A percentile compares a stretch with the other conserved stretches of the same genome.
phyloP scores from a whole-genome alignment of 2,329 filamentous ascomycete genomes.

The Colletotrichum theobromicola region DNA sequence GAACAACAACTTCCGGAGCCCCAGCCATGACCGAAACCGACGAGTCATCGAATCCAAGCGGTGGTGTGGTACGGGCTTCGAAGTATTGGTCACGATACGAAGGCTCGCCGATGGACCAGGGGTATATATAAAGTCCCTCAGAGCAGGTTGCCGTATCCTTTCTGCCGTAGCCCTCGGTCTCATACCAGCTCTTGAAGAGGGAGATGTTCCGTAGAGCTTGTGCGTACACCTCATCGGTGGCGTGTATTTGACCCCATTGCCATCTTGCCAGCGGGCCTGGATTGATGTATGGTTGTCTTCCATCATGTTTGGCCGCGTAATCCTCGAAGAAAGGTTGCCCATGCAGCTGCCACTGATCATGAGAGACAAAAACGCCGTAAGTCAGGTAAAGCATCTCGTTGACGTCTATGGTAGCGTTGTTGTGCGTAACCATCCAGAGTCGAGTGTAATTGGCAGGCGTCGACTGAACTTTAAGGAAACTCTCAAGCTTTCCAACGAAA shows the following conservation, averaged over 20 bases:
- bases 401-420: neutral
- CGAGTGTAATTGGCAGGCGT: neutral
- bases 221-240: neutral
- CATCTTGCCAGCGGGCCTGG: slow-evolving; percentile 36
- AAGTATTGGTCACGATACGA: slow-evolving; percentile 13
- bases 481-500: neutral
- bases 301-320: slow-evolving; percentile 27
- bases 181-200: slow-evolving; percentile 3
- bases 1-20: neutral
- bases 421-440: neutral
- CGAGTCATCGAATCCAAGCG: neutral
- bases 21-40: neutral
- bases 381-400: neutral
- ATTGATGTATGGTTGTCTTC: slow-evolving; percentile 39
- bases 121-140: slow-evolving; percentile 18
- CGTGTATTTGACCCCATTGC: slow-evolving; percentile 29
- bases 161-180: slow-evolving; percentile 18
- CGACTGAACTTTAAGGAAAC: neutral
- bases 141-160: slow-evolving; percentile 14
- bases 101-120: neutral
- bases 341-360: neutral
- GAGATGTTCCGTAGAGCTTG: neutral
- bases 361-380: neutral
- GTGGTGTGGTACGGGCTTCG: neutral
- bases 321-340: neutral